phyloP scores from a whole-genome alignment of 805 yeast species.

The Metschnikowia colocasiae region DNA sequence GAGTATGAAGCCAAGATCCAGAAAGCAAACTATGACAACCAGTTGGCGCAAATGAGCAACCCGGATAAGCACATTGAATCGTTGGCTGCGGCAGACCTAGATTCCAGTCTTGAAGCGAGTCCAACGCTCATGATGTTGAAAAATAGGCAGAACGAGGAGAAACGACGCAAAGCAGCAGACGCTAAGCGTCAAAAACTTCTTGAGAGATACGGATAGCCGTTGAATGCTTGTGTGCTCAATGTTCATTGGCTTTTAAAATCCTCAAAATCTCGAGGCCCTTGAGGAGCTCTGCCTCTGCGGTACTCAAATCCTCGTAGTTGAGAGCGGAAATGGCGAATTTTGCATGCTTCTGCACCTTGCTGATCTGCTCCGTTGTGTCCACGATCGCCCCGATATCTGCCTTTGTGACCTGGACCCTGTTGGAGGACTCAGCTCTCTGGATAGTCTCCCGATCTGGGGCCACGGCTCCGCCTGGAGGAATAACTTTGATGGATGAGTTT shows the following conservation, averaged over 20 bases:
- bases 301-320: slow-evolving; percentile 67
- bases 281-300: slow-evolving; percentile 61
- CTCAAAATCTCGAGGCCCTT: slow-evolving; percentile 48
- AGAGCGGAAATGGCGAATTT: slow-evolving; percentile 76
- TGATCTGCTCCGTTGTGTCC: slow-evolving; percentile 51
- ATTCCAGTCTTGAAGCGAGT: slow-evolving; percentile 33
- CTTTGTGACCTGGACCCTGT: slow-evolving; percentile 18
- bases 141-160: slow-evolving; percentile 21
- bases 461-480: slow-evolving; percentile 21
- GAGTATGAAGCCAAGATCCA: slow-evolving; percentile 14
- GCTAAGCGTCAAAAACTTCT: slow-evolving; percentile 11
- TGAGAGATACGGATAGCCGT: slow-evolving; percentile 12
- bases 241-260: slow-evolving; percentile 2
- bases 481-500: slow-evolving; percentile 35
- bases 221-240: neutral
- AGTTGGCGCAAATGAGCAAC: slow-evolving; percentile 11
- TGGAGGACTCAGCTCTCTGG: neutral
- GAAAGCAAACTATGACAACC: slow-evolving; percentile 10
- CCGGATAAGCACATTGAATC: slow-evolving; percentile 11
- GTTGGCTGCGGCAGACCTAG: slow-evolving; percentile 22
- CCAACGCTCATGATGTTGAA: slow-evolving; percentile 35
- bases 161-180: slow-evolving; percentile 13
- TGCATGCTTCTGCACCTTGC: slow-evolving; percentile 63
- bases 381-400: slow-evolving; percentile 49
- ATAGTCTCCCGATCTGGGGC: neutral